These are phyloP conservation scores for Amylocarpus encephaloides DNA, from an alignment of 2,329 filamentous ascomycete species.

Conservation along the genomic window DNA sequence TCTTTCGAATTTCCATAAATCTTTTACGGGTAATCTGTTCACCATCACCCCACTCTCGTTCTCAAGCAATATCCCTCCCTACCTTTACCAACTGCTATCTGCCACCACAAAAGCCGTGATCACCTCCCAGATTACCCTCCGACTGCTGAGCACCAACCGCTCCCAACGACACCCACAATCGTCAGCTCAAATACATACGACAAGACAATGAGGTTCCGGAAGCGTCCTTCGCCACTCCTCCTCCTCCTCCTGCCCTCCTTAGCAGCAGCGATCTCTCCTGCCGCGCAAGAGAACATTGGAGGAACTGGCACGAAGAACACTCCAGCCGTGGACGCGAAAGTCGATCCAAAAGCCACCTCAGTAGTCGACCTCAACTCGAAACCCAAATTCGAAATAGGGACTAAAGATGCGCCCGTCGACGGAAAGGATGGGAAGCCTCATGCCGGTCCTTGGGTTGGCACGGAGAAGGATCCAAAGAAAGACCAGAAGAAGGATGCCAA, in stretches of 20 bases:
- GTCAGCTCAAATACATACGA: slow-evolving; percentile 13
- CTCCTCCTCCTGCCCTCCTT: slow-evolving; percentile 55
- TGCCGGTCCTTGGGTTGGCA: slow-evolving; percentile 71
- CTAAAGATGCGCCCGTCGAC: slow-evolving; percentile 83
- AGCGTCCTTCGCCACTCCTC: slow-evolving; percentile 47
- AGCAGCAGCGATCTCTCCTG: slow-evolving; percentile 37
- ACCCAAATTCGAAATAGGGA: slow-evolving; percentile 38
- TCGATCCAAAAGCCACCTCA: slow-evolving; percentile 13
- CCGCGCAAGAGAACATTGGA: slow-evolving; percentile 21
- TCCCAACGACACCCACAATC: not conserved
- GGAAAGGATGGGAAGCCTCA: slow-evolving; percentile 92
- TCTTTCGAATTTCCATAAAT: not conserved
- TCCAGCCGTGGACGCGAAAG: slow-evolving; percentile 15
- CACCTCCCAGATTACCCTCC: not conserved
- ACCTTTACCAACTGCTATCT: not conserved
- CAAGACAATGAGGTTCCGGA: slow-evolving; percentile 51
- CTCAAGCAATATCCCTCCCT: too few species aligned
- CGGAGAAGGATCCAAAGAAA: slow-evolving; percentile 40
- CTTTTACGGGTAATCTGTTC: not conserved
- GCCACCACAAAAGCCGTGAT: not conserved
- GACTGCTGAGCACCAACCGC: not conserved
- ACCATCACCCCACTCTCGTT: not conserved
- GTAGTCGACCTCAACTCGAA: slow-evolving; percentile 30
- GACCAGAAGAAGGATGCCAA: slow-evolving; percentile 49
- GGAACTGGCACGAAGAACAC: slow-evolving; percentile 20